phyloP scores from a whole-genome alignment of 2,329 filamentous ascomycete genomes.

The Sclerotinia nivalis region DNA sequence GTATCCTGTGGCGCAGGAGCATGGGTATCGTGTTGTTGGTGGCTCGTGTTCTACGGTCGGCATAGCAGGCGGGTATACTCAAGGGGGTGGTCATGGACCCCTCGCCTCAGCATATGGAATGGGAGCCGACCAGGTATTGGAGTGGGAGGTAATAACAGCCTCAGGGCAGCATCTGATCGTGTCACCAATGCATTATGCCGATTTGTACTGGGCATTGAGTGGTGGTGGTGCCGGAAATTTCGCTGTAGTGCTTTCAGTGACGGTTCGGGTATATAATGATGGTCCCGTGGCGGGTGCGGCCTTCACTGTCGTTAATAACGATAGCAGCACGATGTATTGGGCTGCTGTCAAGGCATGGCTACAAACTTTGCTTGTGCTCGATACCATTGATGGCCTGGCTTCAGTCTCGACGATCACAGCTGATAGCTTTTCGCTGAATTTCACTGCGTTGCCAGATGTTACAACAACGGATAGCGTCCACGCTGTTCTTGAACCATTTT shows the following conservation, averaged over 20 bases:
- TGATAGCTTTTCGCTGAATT: background rate
- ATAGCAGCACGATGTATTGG: background rate
- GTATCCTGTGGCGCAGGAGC: slow-evolving; percentile 11
- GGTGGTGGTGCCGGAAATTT: slow-evolving; percentile 50
- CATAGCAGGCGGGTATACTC: background rate
- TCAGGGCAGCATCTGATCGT: slow-evolving; percentile 48
- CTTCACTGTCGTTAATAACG: background rate
- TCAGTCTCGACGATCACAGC: background rate
- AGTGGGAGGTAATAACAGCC: slow-evolving; percentile 39
- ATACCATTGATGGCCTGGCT: background rate
- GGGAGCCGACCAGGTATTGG: slow-evolving; percentile 51
- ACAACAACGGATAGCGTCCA: background rate
- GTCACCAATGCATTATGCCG: slow-evolving; percentile 45
- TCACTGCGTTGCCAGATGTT: background rate
- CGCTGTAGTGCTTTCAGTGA: slow-evolving; percentile 43
- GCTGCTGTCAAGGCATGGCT: background rate
- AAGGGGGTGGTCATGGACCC: slow-evolving; percentile 51
- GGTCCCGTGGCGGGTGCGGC: background rate
- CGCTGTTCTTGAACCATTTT: background rate
- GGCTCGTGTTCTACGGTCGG: slow-evolving; percentile 12
- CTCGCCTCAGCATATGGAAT: slow-evolving; percentile 52
- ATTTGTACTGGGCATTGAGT: slow-evolving; percentile 53
- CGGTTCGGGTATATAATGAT: slow-evolving; percentile 15
- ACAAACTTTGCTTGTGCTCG: background rate
- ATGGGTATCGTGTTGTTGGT: slow-evolving; percentile 21